Base-by-base conservation (phyloP, 352 stramenopile species). In the Phytophthora parvispora region DNA sequence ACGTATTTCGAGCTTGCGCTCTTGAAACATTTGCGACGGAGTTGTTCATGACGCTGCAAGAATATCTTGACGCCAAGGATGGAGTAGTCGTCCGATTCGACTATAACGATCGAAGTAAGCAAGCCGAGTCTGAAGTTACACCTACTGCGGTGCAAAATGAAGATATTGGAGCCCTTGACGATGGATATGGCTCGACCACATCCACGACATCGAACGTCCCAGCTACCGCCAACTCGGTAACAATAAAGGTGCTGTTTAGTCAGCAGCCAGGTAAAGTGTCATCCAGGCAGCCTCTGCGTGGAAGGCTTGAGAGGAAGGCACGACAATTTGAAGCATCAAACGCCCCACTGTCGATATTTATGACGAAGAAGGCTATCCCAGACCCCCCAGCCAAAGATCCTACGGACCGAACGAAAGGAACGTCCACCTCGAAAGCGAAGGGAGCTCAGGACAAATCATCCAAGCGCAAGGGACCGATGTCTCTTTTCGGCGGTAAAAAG, bases 1-100 rank as follows among this genome's bases (percentile, higher is more conserved):
- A 87, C 12, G 85, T 92, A 0, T 90, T 87, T 47, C 78, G 80
- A 10, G 67, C 77, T 4, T 90, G 80, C 59, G 81, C 86, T 4
- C 61, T 94, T 8, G 69, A 87, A 50, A 89, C 80, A 0, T 77
- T 87, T 43, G 50, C 64, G 0, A 27, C 76, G 7, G 85, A 93
- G 51, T 52, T 79, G 18, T 64, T 86, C 9, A 81, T 86, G 34
- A 50, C 74, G 10, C 45, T 87, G 2, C 77, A 84, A 28, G 86
- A 91, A 56, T 76, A 75, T 25, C 50, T 86, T 0, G 59, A 73
- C 9, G 73, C 74, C 0, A 91, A 84, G 43, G 79, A 92, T 3
- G 74, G 74, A 1, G 25, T 90, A 6, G 80, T 86, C 4, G 55
- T 82, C 1, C 51, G 58, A 0, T 57, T 89, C 4, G 48, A 47